phyloP scores from a whole-genome alignment of 2,329 filamentous ascomycete species.

The Phaeosphaeria sp. region DNA sequence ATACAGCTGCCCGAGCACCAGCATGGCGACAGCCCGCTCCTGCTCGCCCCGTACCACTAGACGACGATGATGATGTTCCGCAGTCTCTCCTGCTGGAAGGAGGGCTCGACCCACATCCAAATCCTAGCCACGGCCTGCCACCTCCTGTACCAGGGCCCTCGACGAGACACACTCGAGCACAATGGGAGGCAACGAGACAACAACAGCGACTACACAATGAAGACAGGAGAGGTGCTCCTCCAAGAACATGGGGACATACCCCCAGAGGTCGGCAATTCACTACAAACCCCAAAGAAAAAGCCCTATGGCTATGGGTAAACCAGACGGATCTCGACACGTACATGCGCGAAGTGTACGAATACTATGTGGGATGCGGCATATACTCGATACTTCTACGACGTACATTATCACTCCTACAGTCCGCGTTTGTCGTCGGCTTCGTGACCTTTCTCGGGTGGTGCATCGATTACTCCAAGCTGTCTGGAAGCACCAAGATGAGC shows the following conservation, averaged over 20 bases:
- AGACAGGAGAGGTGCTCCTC: constrained; percentile 17
- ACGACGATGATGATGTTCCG: constrained; percentile 63
- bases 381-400: constrained; percentile 82
- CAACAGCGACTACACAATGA: constrained; percentile 54
- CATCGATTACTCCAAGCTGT: constrained; percentile 77
- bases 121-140: constrained; percentile 37
- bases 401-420: constrained; percentile 76
- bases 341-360: constrained; percentile 83
- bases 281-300: constrained; percentile 72
- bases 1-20: constrained; percentile 38
- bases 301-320: constrained; percentile 93
- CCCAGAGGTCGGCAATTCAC: constrained; percentile 34
- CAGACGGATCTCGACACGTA: constrained; percentile 89
- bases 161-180: constrained; percentile 52
- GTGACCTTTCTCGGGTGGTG: constrained; percentile 86
- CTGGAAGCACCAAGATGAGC: constrained; percentile 66
- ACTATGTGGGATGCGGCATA: constrained; percentile 82
- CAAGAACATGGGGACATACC: constrained; percentile 28
- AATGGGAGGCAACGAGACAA: constrained; percentile 58
- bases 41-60: constrained; percentile 33
- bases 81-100: constrained; percentile 67
- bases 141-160: constrained; percentile 53
- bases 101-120: constrained; percentile 43
- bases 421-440: constrained; percentile 81
- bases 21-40: constrained; percentile 46